A percentile compares a stretch with the other conserved stretches of the same genome.
These are phyloP conservation scores for Trichocladium uniseriatum DNA, from an alignment of 495 filamentous ascomycete genomes.

Conservation along the genomic window DNA sequence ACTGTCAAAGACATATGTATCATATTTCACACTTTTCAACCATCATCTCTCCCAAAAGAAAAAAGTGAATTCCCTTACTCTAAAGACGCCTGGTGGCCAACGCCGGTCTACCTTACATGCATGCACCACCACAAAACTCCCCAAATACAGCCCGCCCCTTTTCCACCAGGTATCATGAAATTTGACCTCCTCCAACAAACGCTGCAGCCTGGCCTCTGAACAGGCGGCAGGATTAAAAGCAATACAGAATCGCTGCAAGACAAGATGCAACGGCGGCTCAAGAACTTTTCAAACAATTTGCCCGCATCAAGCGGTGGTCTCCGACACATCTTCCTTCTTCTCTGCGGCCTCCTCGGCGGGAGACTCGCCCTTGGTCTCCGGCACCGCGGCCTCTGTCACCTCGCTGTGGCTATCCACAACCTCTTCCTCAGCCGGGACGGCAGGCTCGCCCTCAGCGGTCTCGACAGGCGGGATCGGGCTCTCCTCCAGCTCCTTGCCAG, in stretches of 20 bases:
- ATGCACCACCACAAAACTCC: slow-evolving; percentile 1
- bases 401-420: not conserved
- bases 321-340: slow-evolving; percentile 3
- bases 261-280: slow-evolving; percentile 1
- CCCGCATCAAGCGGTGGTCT: not conserved
- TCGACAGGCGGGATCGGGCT: slow-evolving; percentile 9
- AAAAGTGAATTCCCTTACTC: slow-evolving; percentile 1
- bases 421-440: not conserved
- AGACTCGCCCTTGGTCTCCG: not conserved
- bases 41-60: not conserved
- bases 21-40: not conserved
- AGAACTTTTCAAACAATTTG: not conserved
- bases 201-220: not conserved
- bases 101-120: slow-evolving; percentile 10
- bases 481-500: slow-evolving; percentile 29
- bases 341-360: not conserved
- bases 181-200: slow-evolving; percentile 5
- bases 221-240: slow-evolving; percentile 8
- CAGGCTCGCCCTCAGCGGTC: not conserved
- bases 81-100: slow-evolving; percentile 6
- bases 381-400: not conserved
- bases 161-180: slow-evolving; percentile 14
- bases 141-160: not conserved
- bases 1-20: slow-evolving; percentile 1
- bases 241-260: not conserved